Conservation (phyloP, 768 basidiomycete genomes). For the Suillus placidus region DNA sequence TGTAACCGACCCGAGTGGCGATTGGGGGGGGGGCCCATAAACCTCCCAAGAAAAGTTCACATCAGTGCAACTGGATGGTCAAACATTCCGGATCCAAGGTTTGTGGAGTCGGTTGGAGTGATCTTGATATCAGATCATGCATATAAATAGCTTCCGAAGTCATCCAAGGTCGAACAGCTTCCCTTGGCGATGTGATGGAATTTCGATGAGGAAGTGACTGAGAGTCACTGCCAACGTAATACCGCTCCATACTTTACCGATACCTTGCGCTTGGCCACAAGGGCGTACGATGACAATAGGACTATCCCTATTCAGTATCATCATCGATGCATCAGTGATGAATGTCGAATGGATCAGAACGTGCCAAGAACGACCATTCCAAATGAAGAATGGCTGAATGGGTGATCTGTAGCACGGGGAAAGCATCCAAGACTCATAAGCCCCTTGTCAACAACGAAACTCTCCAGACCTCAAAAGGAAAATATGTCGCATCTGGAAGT, state of each 20-base stretch:
- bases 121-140: constrained; percentile 28
- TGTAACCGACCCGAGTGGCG: constrained; percentile 25
- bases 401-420: constrained; percentile 37
- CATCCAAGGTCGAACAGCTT: not conserved
- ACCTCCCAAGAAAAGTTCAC: constrained; percentile 26
- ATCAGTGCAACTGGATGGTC: constrained; percentile 24
- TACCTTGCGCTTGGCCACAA: constrained; percentile 20
- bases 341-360: not conserved
- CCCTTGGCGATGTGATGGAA: constrained; percentile 32
- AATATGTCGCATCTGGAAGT: constrained; percentile 29
- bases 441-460: constrained; percentile 27
- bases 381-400: constrained; percentile 33
- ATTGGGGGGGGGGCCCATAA: constrained; percentile 30
- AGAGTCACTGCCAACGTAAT: constrained; percentile 21
- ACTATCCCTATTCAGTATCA: constrained; percentile 16
- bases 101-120: constrained; percentile 24
- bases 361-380: constrained; percentile 27
- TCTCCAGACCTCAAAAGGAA: constrained; percentile 32
- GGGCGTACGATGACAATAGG: constrained; percentile 23
- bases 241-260: constrained; percentile 21
- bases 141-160: not conserved
- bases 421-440: constrained; percentile 30
- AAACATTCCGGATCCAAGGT: constrained; percentile 28
- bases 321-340: too few species aligned
- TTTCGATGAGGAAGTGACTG: constrained; percentile 35